Evolutionary conservation across 2,329 filamentous ascomycete genomes (phyloP).

Genomic region (Aureobasidium melanogenum): DNA sequence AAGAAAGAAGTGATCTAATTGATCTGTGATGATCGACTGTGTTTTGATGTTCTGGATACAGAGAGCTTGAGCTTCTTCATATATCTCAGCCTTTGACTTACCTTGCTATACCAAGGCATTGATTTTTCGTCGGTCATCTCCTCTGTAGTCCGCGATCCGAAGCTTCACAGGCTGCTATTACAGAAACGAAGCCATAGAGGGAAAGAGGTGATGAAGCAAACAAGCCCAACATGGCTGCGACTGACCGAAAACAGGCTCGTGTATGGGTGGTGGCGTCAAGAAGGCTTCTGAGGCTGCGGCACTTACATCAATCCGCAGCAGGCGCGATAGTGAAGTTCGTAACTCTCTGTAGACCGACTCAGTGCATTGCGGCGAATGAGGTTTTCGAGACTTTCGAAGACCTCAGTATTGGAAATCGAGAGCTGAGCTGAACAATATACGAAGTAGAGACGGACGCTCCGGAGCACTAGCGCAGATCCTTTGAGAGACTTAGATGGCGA

Average conservation of each 20-base stretch:
- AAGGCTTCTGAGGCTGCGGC: background rate
- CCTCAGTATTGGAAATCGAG: background rate
- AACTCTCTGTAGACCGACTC: background rate
- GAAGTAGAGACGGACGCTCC: slow-evolving; percentile 2
- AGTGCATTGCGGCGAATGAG: background rate
- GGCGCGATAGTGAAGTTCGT: background rate
- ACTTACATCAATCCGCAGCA: background rate
- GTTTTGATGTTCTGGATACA: background rate
- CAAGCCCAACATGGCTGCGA: background rate
- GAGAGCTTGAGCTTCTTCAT: background rate
- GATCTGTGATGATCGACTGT: slow-evolving; percentile 1
- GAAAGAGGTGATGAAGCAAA: background rate
- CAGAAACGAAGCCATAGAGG: background rate
- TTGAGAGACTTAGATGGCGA: background rate
- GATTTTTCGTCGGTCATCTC: background rate
- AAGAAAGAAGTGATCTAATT: background rate
- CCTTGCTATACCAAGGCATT: background rate
- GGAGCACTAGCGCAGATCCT: background rate
- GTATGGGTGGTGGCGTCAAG: background rate
- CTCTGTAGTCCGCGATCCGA: background rate
- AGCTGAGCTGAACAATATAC: slow-evolving; percentile 7
- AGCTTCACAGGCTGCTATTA: background rate
- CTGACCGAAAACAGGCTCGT: background rate
- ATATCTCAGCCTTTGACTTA: background rate
- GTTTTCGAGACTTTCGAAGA: background rate